phyloP scores from a whole-genome alignment of 2,329 filamentous ascomycete species.

The Coleophoma crateriformis region DNA sequence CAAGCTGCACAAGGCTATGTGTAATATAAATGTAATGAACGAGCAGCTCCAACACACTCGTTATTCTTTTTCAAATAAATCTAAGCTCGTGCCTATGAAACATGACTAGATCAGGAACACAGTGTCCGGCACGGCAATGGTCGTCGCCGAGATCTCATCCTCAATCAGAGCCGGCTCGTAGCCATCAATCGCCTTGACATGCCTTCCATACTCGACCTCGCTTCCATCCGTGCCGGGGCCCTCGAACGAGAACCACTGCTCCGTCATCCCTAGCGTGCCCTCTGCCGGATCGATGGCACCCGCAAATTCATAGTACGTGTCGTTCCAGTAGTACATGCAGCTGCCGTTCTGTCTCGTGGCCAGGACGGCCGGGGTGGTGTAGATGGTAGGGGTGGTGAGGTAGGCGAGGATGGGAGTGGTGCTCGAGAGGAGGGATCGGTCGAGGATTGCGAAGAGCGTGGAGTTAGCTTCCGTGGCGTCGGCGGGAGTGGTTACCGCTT shows the following conservation, averaged over 20 bases:
- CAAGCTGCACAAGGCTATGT: too few species aligned
- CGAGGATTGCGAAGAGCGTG: constrained; percentile 8
- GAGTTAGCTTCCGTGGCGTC: constrained; percentile 9
- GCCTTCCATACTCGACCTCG: constrained; percentile 10
- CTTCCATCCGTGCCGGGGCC: constrained; percentile 3
- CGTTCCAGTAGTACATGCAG: constrained; percentile 16
- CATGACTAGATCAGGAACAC: not conserved
- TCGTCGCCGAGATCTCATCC: constrained; percentile 9
- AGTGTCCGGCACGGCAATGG: constrained; percentile 10
- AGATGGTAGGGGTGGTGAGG: constrained; percentile 9
- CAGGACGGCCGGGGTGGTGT: constrained; percentile 2
- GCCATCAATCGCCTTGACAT: constrained; percentile 17
- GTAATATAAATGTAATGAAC: too few species aligned
- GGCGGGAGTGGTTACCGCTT: constrained; percentile 5
- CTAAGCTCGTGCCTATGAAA: too few species aligned
- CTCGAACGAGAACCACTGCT: constrained; percentile 15
- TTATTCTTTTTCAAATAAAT: too few species aligned
- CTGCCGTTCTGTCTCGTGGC: constrained; percentile 13
- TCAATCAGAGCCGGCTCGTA: constrained; percentile 15
- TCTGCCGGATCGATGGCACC: constrained; percentile 15
- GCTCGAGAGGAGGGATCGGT: constrained; percentile 7
- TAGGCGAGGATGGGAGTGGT: constrained; percentile 11
- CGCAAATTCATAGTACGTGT: constrained; percentile 16
- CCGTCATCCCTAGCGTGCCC: constrained; percentile 9
- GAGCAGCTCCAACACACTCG: too few species aligned